These are phyloP conservation scores for Stereum hirsutum DNA, from an alignment of 1,284 basidiomycete genomes.

Conservation along the genomic window DNA sequence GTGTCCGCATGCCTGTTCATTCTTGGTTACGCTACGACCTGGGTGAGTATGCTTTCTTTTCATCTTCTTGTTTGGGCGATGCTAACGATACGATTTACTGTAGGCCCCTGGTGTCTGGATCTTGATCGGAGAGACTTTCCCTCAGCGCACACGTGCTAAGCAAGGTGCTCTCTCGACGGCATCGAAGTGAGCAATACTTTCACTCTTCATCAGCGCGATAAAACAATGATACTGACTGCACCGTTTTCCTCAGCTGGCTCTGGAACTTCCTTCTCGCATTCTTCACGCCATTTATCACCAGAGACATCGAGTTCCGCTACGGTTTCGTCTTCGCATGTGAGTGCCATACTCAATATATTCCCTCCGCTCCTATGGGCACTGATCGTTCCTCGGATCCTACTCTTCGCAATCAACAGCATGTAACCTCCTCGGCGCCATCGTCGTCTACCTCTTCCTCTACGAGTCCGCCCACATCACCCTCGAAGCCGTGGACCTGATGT, in stretches of 20 bases:
- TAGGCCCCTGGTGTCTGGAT: conserved; percentile 53
- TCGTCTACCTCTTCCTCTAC: conserved; percentile 76
- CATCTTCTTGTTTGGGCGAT: background rate
- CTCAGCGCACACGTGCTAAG: conserved; percentile 66
- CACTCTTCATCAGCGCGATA: no score
- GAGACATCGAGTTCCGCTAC: conserved; percentile 51
- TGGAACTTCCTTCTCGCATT: conserved; percentile 74
- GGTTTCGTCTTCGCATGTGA: conserved; percentile 66
- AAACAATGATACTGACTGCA: no score
- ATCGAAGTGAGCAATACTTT: no score
- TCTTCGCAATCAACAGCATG: conserved; percentile 22
- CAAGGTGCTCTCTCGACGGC: conserved; percentile 68
- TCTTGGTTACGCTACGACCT: conserved; percentile 69
- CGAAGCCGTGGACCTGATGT: conserved; percentile 71
- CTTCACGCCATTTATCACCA: conserved; percentile 63
- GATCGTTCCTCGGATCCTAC: background rate
- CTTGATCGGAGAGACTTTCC: conserved; percentile 71
- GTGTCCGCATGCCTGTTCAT: conserved; percentile 76
- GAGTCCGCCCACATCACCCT: conserved; percentile 64
- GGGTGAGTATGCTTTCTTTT: conserved; percentile 31
- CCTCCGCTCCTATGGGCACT: background rate
- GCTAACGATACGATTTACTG: background rate
- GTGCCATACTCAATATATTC: conserved; percentile 5
- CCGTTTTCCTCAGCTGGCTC: no score
- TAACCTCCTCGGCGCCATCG: conserved; percentile 49